Evolutionary conservation across 2,329 filamentous ascomycete species (phyloP).

Genomic region (Penicillium sclerotiorum): DNA sequence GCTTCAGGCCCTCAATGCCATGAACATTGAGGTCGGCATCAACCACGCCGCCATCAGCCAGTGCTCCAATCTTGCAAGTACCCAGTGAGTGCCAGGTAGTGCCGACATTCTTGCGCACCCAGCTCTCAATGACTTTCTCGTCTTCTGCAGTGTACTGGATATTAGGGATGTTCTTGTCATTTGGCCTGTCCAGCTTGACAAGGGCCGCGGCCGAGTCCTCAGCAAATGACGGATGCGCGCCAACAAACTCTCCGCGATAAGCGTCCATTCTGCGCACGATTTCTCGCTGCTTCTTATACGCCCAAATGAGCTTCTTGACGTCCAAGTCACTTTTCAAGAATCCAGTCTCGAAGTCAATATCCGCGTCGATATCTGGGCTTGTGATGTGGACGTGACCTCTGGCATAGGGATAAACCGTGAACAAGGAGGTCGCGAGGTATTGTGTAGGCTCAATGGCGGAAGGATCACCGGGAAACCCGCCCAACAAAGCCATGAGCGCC

Average conservation of each 20-base stretch:
- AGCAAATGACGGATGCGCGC: not conserved
- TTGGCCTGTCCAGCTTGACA: constrained; percentile 3
- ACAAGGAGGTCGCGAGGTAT: constrained; percentile 2
- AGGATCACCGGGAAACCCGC: constrained; percentile 2
- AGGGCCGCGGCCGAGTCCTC: constrained; percentile 1
- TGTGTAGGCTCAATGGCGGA: not conserved
- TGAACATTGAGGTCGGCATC: not conserved
- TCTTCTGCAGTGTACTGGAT: constrained; percentile 1
- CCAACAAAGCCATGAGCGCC: constrained; percentile 1
- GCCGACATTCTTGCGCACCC: not conserved
- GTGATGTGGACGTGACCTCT: not conserved
- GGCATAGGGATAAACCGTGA: not conserved
- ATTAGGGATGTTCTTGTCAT: constrained; percentile 1
- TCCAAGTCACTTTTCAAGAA: not conserved
- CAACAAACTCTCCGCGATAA: not conserved
- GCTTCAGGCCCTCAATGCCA: not conserved
- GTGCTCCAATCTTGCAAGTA: not conserved
- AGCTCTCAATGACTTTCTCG: not conserved
- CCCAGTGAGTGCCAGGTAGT: not conserved
- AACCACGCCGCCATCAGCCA: not conserved
- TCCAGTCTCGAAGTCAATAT: not conserved
- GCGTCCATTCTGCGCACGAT: not conserved
- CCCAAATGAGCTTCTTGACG: not conserved
- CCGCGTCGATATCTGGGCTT: not conserved
- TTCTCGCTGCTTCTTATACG: constrained; percentile 1